These are phyloP conservation scores for Solanum microdontum DNA, from an alignment of 257 asterid genomes.

Conservation along the genomic window DNA sequence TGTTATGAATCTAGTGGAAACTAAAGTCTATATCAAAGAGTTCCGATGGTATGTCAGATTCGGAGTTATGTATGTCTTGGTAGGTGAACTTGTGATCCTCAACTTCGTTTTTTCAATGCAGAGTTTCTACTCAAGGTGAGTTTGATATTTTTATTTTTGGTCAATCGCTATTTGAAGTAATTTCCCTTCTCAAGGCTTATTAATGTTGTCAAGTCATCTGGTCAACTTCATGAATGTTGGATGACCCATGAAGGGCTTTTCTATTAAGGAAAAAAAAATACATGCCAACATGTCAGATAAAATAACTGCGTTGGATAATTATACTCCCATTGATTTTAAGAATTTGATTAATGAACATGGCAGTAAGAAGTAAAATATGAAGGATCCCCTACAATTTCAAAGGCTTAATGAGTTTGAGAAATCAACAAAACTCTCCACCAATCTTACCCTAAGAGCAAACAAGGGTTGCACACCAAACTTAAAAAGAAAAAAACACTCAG, in stretches of 20 bases:
- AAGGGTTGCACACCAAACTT: background rate
- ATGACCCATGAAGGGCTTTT: background rate
- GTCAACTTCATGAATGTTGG: background rate
- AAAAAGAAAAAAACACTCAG: background rate
- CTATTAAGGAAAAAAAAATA: background rate
- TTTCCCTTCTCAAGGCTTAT: background rate
- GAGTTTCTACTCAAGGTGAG: slow-evolving; percentile 47
- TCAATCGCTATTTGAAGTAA: background rate
- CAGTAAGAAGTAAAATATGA: background rate
- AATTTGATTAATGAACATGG: background rate
- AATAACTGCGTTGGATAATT: background rate
- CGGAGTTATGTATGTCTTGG: slow-evolving; percentile 51
- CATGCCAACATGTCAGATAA: background rate
- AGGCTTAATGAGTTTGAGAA: background rate
- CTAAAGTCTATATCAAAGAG: slow-evolving; percentile 57
- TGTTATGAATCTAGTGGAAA: slow-evolving; percentile 52
- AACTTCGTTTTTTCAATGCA: slow-evolving; percentile 37
- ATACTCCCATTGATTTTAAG: background rate
- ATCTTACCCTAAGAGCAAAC: background rate
- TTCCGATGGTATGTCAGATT: slow-evolving; percentile 82
- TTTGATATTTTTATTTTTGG: background rate
- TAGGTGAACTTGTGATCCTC: slow-evolving; percentile 64
- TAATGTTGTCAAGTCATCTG: background rate
- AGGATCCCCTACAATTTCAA: background rate
- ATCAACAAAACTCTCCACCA: background rate